A percentile compares a stretch with the other conserved stretches of the same genome.
Conservation (phyloP, 2,329 filamentous ascomycete genomes). For the Lachnellula willkommii region DNA sequence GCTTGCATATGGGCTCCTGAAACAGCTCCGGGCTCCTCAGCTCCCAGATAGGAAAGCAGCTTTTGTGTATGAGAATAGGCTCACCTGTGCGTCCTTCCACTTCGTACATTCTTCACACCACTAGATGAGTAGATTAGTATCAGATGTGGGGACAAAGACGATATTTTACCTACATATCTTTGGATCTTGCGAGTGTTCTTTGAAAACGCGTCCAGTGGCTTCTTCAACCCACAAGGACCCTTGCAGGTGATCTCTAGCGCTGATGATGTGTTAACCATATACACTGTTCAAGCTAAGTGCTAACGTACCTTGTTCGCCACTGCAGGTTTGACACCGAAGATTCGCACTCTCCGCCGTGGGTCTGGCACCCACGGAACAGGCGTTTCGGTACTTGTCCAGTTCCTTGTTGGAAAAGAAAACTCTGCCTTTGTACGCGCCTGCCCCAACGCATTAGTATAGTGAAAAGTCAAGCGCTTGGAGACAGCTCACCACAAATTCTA, state of each 20-base stretch:
- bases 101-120: constrained; percentile 34
- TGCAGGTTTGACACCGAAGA: constrained; percentile 40
- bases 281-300: too few relatives aligned
- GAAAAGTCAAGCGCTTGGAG: not conserved
- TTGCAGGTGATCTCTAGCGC: constrained; percentile 43
- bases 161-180: constrained; percentile 30
- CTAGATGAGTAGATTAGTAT: constrained; percentile 26
- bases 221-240: constrained; percentile 41
- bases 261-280: constrained; percentile 17
- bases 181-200: constrained; percentile 34
- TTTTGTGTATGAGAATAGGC: too few relatives aligned
- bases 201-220: constrained; percentile 41
- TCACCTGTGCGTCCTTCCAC: constrained; percentile 16
- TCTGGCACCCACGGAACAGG: not conserved
- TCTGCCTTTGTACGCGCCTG: constrained; percentile 36
- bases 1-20: too few relatives aligned
- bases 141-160: not conserved
- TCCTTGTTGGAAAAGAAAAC: constrained; percentile 43
- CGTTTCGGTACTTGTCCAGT: constrained; percentile 33
- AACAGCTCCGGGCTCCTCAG: too few relatives aligned
- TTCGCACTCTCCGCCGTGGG: constrained; percentile 6
- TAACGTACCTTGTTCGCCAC: constrained; percentile 24
- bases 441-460: constrained; percentile 42
- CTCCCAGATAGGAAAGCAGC: too few relatives aligned
- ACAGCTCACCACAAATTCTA: not conserved